Percentiles rank a stretch among this genome's conserved stretches.
Evolutionary conservation across 2,329 filamentous ascomycete species (phyloP).

Genomic region (Penicillium sp.): DNA sequence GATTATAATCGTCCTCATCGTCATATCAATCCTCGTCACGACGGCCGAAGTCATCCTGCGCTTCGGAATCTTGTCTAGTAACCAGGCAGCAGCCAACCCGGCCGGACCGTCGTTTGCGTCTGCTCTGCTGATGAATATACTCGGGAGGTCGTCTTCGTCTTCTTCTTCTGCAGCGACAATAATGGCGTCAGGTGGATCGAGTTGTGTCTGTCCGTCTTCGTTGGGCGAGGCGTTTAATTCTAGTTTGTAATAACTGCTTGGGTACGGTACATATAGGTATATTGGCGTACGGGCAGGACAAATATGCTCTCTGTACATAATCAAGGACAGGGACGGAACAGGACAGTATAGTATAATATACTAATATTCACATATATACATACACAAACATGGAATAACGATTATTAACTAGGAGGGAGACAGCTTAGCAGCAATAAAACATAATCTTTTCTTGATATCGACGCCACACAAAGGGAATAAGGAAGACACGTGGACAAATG

Average conservation of each 20-base stretch:
- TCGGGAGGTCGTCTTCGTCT: not conserved
- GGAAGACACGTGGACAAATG: not conserved
- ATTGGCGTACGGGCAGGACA: no score
- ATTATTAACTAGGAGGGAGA: not conserved
- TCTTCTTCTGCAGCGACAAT: not conserved
- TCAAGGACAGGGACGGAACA: no score
- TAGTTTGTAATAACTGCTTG: not conserved
- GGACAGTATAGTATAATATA: not conserved
- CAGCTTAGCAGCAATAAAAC: not conserved
- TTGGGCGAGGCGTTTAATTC: not conserved
- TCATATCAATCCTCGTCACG: conserved; percentile 86
- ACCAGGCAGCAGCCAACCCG: conserved; percentile 15
- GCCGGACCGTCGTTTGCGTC: conserved; percentile 17
- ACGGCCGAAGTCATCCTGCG: conserved; percentile 82
- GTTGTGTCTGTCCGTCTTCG: not conserved
- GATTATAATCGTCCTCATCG: conserved; percentile 94
- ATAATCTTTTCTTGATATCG: not conserved
- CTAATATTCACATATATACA: not conserved
- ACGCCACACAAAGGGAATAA: not conserved
- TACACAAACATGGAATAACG: not conserved
- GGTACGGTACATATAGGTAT: no score
- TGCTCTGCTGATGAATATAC: conserved; percentile 16
- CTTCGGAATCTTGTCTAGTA: conserved; percentile 65
- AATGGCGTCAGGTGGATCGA: not conserved
- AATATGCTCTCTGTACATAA: not conserved